A percentile compares a stretch with the other conserved stretches of the same genome.
Conservation (phyloP, 352 stramenopile species). For the Lagenidium sp. region DNA sequence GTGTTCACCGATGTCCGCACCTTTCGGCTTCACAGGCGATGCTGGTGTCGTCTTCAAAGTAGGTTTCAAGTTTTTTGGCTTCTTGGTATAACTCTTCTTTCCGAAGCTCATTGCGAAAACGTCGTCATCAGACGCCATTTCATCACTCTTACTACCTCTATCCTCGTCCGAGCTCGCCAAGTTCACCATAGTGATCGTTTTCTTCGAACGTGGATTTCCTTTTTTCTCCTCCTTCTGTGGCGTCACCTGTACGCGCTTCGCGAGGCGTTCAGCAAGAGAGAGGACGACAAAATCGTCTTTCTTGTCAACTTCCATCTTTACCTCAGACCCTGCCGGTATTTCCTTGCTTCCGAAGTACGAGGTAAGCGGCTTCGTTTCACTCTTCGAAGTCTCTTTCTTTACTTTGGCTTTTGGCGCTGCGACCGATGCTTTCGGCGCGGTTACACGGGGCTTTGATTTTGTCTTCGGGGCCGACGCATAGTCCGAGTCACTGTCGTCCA, state of each 20-base stretch:
- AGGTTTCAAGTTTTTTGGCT: constrained; percentile 12
- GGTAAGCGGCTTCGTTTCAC: constrained; percentile 24
- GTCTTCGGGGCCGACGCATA: constrained; percentile 32
- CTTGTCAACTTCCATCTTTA: too few relatives aligned
- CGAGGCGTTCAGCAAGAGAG: constrained; percentile 61
- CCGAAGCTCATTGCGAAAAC: constrained; percentile 51
- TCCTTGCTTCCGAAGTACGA: constrained; percentile 42
- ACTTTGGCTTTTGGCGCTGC: constrained; percentile 13
- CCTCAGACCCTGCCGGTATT: too few relatives aligned
- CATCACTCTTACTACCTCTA: constrained; percentile 7
- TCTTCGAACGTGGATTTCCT: constrained; percentile 10
- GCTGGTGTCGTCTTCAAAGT: constrained; percentile 10
- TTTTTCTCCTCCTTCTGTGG: constrained; percentile 29
- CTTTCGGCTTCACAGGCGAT: constrained; percentile 17
- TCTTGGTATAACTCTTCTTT: constrained; percentile 31
- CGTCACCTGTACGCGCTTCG: constrained; percentile 34
- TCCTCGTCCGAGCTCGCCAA: constrained; percentile 43
- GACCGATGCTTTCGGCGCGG: constrained; percentile 21
- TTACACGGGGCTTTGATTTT: constrained; percentile 32
- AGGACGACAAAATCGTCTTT: constrained; percentile 66
- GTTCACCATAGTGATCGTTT: constrained; percentile 23
- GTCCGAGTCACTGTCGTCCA: constrained; percentile 49
- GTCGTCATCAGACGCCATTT: constrained; percentile 31
- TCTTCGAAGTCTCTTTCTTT: constrained; percentile 10
- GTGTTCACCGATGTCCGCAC: constrained; percentile 4